These are phyloP conservation scores for Leccinum ochraceum DNA, from an alignment of 768 basidiomycete genomes.

Conservation along the genomic window DNA sequence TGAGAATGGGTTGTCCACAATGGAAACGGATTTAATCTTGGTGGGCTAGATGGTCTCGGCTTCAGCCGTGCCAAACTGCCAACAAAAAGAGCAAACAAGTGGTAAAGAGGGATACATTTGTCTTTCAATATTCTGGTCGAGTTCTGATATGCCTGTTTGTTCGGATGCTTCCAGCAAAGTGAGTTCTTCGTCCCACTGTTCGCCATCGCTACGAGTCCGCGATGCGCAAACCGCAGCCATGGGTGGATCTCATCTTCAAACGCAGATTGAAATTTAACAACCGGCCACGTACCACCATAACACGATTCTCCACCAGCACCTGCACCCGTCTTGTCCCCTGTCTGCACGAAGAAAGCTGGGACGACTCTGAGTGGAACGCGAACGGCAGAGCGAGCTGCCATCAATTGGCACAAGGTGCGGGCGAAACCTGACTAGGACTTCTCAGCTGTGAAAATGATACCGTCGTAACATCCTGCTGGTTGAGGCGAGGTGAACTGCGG, in stretches of 20 bases:
- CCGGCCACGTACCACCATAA: constrained; percentile 12
- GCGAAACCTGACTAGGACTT: too few species aligned
- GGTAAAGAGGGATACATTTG: constrained; percentile 9
- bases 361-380: constrained; percentile 59
- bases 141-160: background rate
- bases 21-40: constrained; percentile 83
- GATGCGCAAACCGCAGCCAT: constrained; percentile 82
- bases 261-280: background rate
- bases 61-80: constrained; percentile 1
- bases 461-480: constrained; percentile 87
- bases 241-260: constrained; percentile 96
- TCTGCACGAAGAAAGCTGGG: constrained; percentile 91
- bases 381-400: background rate
- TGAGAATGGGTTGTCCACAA: constrained; percentile 91
- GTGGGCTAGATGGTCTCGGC: constrained; percentile 57
- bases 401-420: background rate
- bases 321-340: constrained; percentile 89
- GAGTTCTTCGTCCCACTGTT: constrained; percentile 54
- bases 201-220: constrained; percentile 93
- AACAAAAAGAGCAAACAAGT: too few species aligned
- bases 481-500: constrained; percentile 7
- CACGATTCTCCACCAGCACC: constrained; percentile 80
- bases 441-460: constrained; percentile 91
- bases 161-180: background rate
- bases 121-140: constrained; percentile 43